Conservation (phyloP, 441 rosid genomes). For the Pelargonium citronellum region DNA sequence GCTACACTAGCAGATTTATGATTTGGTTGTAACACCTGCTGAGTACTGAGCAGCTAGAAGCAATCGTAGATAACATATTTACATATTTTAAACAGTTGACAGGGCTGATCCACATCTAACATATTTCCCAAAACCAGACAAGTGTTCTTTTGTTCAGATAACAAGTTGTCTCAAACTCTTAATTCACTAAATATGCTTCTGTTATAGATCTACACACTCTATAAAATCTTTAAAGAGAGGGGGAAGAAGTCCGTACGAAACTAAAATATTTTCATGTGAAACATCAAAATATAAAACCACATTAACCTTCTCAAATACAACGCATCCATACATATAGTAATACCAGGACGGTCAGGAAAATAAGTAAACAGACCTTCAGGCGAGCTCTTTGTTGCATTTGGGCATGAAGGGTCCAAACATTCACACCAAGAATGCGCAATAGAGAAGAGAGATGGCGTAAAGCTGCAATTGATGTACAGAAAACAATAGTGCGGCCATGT, state of each 20-base stretch:
- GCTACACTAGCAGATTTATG: background rate
- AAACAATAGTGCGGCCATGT: slow-evolving; percentile 86
- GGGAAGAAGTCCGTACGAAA: background rate
- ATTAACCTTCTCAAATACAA: background rate
- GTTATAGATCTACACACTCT: background rate
- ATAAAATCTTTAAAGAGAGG: background rate
- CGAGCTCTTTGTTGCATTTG: slow-evolving; percentile 99
- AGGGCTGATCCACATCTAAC: background rate
- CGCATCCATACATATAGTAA: background rate
- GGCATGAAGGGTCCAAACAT: slow-evolving; percentile 70
- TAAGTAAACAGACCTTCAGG: slow-evolving; percentile 53
- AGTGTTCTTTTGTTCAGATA: background rate
- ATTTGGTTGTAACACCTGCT: background rate
- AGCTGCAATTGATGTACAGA: slow-evolving; percentile 95
- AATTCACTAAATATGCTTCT: background rate
- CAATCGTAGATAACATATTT: too few relatives aligned
- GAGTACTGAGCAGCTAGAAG: background rate
- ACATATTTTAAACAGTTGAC: background rate
- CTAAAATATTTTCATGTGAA: background rate
- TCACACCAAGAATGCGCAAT: slow-evolving; percentile 65
- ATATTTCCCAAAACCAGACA: background rate
- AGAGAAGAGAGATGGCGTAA: slow-evolving; percentile 77
- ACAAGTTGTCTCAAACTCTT: background rate
- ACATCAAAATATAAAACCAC: background rate
- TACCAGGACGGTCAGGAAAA: background rate